Evolutionary conservation across 2,329 filamentous ascomycete species (phyloP).

Genomic region (Pseudocercospora macadamiae): DNA sequence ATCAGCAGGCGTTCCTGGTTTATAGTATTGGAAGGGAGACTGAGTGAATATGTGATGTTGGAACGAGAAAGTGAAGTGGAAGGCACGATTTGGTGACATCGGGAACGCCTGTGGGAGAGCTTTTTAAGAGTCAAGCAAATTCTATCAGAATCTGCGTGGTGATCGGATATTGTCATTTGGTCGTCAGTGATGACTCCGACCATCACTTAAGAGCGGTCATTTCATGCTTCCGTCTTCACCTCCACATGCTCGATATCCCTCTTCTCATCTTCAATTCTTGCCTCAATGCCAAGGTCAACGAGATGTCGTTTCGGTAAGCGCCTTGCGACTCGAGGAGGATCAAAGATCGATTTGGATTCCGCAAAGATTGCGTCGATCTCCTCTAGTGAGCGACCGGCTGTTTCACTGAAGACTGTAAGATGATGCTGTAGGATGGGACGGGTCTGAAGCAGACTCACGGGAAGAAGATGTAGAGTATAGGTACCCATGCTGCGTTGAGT

Average conservation of each 20-base stretch:
- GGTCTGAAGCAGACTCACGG: too few relatives aligned
- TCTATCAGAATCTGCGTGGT: too few relatives aligned
- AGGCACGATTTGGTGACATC: not conserved
- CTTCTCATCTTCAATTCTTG: not conserved
- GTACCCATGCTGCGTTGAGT: constrained; percentile 33
- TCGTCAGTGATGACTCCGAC: too few relatives aligned
- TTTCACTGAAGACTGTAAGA: too few relatives aligned
- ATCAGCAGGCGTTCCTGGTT: not conserved
- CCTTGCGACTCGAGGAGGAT: not conserved
- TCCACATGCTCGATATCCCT: not conserved
- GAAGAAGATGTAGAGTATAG: constrained; percentile 34
- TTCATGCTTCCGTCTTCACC: not conserved
- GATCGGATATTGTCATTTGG: too few relatives aligned
- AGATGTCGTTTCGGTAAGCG: not conserved
- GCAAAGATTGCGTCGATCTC: constrained; percentile 29
- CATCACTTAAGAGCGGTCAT: too few relatives aligned
- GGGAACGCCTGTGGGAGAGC: too few relatives aligned
- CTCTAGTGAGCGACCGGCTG: constrained; percentile 39
- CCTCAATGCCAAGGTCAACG: not conserved
- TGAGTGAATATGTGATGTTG: too few relatives aligned
- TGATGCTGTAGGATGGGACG: too few relatives aligned
- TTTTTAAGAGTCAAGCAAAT: too few relatives aligned
- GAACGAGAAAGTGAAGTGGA: not conserved
- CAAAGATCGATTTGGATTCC: not conserved
- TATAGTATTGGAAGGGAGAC: not conserved